Evolutionary conservation across 2,329 filamentous ascomycete species (phyloP), one percentile per base, ranked within the genome.

Genomic region (Phialemoniopsis sp.): DNA sequence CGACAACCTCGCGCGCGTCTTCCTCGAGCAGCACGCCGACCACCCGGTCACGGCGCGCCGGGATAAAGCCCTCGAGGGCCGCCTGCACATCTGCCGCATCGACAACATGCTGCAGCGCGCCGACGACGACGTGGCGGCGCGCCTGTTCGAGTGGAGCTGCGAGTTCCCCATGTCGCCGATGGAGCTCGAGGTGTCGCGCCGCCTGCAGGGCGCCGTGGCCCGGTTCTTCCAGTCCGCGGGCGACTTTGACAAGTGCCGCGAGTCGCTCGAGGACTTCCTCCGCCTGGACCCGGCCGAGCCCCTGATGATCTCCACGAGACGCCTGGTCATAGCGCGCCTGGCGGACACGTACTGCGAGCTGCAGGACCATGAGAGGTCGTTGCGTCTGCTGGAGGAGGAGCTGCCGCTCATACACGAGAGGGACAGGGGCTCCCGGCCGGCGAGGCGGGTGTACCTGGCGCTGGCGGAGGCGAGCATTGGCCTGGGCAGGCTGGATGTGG

Each of bases 51-150:
- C n/a, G 2, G 56, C 51, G 0, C 48, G 53, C 6, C 47, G 49
- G 5, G 57, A 61, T n/a, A 56, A 58, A 2, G 55, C 57, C 0
- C 19, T 62, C 0, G 43, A 43, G 7, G 59, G 59, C n/a, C 50
- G 59, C 4, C 43, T 62, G 5, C 59, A 62, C 16, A 58, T 62
- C 1, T 59, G 59, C 0, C 50, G 54, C n/a, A 46, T 62, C 3
- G 59, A 62, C 28, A 62, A 58, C 29, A 62, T 59, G 36, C 57
- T 62, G 2, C 53, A 57, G 17, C 47, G 50, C 2, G 58, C 57
- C 32, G 58, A 60, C 5, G 42, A 41, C 0, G 56, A 56, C 10
- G 51, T 60, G 4, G 46, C 55, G 0, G 46, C 51, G 0, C 48
- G 42, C n/a, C 59, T 62, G 13, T 62, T 60, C 31, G 42, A 42